These are phyloP conservation scores for Corylus americana DNA, from an alignment of 306 rosid species.

Conservation along the genomic window DNA sequence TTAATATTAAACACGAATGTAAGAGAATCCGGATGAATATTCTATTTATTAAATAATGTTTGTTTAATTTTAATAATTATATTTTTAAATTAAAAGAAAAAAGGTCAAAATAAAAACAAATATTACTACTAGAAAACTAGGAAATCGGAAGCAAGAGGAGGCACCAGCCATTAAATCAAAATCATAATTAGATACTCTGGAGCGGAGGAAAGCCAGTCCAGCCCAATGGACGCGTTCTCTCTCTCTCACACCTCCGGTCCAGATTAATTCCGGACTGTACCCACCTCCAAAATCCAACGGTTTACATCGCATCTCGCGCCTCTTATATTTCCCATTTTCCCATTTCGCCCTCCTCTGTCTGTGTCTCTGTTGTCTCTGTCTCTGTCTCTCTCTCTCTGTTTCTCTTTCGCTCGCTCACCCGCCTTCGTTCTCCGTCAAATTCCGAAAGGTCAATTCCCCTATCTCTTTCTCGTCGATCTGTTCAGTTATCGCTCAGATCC, in stretches of 20 bases:
- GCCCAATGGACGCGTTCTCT: constrained; percentile 32
- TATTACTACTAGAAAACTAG: constrained; percentile 7
- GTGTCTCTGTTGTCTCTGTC: background rate
- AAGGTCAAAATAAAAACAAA: background rate
- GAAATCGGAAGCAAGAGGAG: constrained; percentile 23
- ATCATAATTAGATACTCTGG: background rate
- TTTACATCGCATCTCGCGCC: constrained; percentile 36
- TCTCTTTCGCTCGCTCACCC: background rate
- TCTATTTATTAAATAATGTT: too few relatives aligned
- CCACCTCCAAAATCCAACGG: constrained; percentile 52
- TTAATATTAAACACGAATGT: too few relatives aligned
- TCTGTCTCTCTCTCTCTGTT: constrained; percentile 10
- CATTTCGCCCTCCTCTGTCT: constrained; percentile 27
- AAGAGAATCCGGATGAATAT: too few relatives aligned
- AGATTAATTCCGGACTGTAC: constrained; percentile 10
- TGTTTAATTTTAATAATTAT: too few relatives aligned
- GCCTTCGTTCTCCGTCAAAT: constrained; percentile 36
- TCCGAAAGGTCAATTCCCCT: constrained; percentile 42
- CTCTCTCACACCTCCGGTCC: background rate
- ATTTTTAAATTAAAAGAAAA: background rate
- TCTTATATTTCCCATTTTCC: constrained; percentile 39
- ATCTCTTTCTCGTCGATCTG: constrained; percentile 17
- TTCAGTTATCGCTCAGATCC: constrained; percentile 32
- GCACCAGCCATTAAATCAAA: background rate
- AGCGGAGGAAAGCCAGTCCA: constrained; percentile 7